Base-by-base conservation (phyloP, 345 rosid genomes). In the Hevea brasiliensis region DNA sequence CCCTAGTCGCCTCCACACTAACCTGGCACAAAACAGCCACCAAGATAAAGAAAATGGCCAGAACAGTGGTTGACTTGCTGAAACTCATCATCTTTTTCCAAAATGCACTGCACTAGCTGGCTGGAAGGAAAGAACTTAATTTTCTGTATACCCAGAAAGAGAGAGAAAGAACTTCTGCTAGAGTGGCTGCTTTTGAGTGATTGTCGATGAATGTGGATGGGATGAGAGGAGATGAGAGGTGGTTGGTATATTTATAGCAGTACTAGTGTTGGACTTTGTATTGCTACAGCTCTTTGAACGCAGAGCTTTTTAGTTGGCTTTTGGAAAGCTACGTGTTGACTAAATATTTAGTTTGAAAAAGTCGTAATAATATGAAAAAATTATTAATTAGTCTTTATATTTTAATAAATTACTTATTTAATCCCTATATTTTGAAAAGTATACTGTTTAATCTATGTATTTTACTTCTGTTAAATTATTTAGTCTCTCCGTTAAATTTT, bases 1-100 rank as follows among this genome's bases (percentile, higher is more conserved):
- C 84, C 67, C 88, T 74, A 0, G 78, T 48, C 0, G 84, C 92
- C 74, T 84, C 87, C 0, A 81, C 87, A 0, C 47, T n/a, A 26
- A 63, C 42, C 3, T 72, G 72, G 70, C 83, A 84, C 29, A 77
- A 15, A 32, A 81, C 9, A 9, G 72, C 76, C n/a, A 68, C 42
- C 1, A 66, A 80, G 44, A 85, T 8, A 20, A 82, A 69, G 8
- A 80, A 73, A 27, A 81, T 59, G 21, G 79, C 23, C 72, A 82
- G 27, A 67, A 82, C 41, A 45, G 67, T 61, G 14, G 65, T 45
- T 6, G 61, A 2, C 17, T 70, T 85, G 37, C 55, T 50, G 44
- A 63, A 77, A 64, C 51, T 47, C 85, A 75, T 79, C 15, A 35
- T 74, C 27, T 17, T 55, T 14, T 18, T 68, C 51, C 2, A 10